phyloP scores from a whole-genome alignment of 192 early-diverging fungal species.

The Podila minutissima region DNA sequence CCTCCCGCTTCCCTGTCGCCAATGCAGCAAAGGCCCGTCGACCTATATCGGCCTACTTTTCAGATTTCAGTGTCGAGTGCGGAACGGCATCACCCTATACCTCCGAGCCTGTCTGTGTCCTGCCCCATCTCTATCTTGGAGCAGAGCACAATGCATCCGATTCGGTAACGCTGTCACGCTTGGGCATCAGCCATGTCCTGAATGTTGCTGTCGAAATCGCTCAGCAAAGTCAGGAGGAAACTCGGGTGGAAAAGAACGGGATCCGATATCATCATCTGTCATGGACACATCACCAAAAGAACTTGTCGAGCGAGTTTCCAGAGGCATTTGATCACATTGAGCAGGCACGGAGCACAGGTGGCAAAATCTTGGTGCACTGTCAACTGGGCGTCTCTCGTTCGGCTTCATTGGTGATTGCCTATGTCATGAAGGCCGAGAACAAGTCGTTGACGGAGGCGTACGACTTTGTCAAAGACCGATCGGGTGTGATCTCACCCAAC shows the following conservation, averaged over 20 bases:
- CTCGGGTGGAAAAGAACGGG: neutral
- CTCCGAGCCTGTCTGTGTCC: constrained; percentile 67
- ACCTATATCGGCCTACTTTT: constrained; percentile 50
- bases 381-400: constrained; percentile 91
- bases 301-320: constrained; percentile 69
- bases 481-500: constrained; percentile 85
- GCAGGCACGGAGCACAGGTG: constrained; percentile 55
- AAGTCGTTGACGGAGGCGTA: constrained; percentile 74
- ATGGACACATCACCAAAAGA: constrained; percentile 82
- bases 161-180: constrained; percentile 52
- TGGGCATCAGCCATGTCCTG: constrained; percentile 69
- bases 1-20: constrained; percentile 20
- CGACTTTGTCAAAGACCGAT: constrained; percentile 74
- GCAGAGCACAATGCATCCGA: constrained; percentile 70
- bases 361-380: constrained; percentile 85
- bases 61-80: constrained; percentile 44
- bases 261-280: constrained; percentile 69
- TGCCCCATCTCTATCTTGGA: constrained; percentile 76
- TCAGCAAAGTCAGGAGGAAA: neutral
- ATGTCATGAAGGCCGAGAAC: constrained; percentile 80
- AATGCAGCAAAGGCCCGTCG: constrained; percentile 9
- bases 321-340: constrained; percentile 76
- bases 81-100: constrained; percentile 60
- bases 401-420: constrained; percentile 86
- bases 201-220: constrained; percentile 82